A percentile compares a stretch with the other conserved stretches of the same genome.
Evolutionary conservation across 441 rosid genomes (phyloP).

Genomic region (Jatropha podagrica): DNA sequence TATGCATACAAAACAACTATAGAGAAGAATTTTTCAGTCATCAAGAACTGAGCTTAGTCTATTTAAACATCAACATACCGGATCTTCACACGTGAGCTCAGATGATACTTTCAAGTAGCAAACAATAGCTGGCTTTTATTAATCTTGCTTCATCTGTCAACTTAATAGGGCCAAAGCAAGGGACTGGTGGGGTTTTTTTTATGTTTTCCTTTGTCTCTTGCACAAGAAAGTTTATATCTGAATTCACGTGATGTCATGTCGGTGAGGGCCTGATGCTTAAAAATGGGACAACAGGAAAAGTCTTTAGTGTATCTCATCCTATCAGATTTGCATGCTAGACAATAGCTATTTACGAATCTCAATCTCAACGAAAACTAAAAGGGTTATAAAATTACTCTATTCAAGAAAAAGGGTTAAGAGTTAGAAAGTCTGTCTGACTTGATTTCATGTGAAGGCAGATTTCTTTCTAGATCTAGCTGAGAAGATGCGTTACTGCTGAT

Average conservation of each 20-base stretch:
- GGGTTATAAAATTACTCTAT: slow-evolving; percentile 8
- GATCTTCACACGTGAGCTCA: too few species aligned
- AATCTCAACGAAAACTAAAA: slow-evolving; percentile 6
- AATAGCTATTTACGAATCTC: not conserved
- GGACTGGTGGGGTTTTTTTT: not conserved
- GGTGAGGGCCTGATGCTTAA: not conserved
- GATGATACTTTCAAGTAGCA: too few species aligned
- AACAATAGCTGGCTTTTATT: too few species aligned
- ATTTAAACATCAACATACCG: too few species aligned
- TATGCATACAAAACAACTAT: too few species aligned
- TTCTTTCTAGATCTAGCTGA: slow-evolving; percentile 23
- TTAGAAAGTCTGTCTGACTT: slow-evolving; percentile 23
- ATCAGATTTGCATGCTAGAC: not conserved
- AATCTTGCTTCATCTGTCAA: not conserved
- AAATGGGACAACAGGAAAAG: not conserved
- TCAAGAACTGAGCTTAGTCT: too few species aligned
- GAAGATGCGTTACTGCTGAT: slow-evolving; percentile 27
- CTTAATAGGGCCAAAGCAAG: too few species aligned
- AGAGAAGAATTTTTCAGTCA: too few species aligned
- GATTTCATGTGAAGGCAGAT: slow-evolving; percentile 28
- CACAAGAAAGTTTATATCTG: not conserved
- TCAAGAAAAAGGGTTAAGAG: not conserved
- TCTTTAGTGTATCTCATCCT: not conserved
- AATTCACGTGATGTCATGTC: not conserved
- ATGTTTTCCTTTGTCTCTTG: not conserved